Percentiles rank a stretch among this genome's conserved stretches.
These are phyloP conservation scores for Chalaropsis ovoidea DNA, from an alignment of 2,329 filamentous ascomycete species.

Conservation along the genomic window DNA sequence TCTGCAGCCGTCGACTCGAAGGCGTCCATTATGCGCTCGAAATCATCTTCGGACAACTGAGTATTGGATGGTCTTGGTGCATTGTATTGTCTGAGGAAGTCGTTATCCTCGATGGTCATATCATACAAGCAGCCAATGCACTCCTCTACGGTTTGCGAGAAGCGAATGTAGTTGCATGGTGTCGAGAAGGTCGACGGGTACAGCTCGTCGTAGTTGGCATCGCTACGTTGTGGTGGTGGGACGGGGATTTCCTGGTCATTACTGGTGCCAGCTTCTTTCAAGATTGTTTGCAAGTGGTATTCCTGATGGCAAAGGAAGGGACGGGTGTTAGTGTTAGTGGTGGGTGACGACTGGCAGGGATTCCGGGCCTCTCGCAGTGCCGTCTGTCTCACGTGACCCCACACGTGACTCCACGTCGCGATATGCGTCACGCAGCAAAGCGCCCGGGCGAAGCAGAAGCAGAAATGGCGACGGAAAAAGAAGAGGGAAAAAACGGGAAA, in stretches of 20 bases:
- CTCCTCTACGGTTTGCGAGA: conserved; percentile 96
- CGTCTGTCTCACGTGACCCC: conserved; percentile 35
- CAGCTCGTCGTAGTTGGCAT: conserved; percentile 76
- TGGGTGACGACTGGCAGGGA: background rate
- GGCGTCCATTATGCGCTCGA: conserved; percentile 88
- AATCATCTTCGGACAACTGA: conserved; percentile 76
- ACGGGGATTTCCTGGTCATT: conserved; percentile 55
- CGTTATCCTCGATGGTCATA: conserved; percentile 84
- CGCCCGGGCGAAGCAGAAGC: background rate
- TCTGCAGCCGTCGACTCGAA: conserved; percentile 79
- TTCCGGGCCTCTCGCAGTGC: background rate
- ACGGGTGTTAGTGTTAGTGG: conserved; percentile 1
- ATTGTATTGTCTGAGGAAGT: conserved; percentile 76
- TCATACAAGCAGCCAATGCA: conserved; percentile 85
- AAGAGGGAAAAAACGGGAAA: conserved; percentile 29
- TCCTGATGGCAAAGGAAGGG: conserved; percentile 48
- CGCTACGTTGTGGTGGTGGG: conserved; percentile 52
- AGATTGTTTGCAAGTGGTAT: conserved; percentile 84
- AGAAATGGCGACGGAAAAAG: conserved; percentile 4
- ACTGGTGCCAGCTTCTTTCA: conserved; percentile 46
- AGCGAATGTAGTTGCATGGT: conserved; percentile 89
- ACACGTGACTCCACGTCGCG: conserved; percentile 40
- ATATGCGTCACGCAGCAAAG: conserved; percentile 26
- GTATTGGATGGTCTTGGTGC: conserved; percentile 54
- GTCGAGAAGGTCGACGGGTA: conserved; percentile 72